phyloP scores from a whole-genome alignment of 768 basidiomycete genomes.

The Cyathus striatus region DNA sequence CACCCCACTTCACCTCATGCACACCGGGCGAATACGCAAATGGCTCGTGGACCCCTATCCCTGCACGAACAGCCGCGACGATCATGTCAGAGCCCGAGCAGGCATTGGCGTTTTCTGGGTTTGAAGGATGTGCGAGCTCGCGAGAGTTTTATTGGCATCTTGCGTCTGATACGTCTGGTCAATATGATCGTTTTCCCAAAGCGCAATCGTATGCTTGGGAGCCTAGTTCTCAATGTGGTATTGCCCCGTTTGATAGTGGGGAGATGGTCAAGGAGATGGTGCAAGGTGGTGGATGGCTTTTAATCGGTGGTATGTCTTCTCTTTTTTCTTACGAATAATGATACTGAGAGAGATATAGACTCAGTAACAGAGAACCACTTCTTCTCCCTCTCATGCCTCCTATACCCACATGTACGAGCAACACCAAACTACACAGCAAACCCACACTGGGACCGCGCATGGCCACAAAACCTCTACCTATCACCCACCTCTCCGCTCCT shows the following conservation, averaged over 20 bases:
- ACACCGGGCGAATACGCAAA: constrained; percentile 26
- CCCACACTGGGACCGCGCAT: constrained; percentile 54
- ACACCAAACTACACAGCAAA: constrained; percentile 55
- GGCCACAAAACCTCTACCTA: constrained; percentile 63
- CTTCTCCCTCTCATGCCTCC: constrained; percentile 63
- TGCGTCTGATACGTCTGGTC: constrained; percentile 40
- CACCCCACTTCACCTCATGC: constrained; percentile 16
- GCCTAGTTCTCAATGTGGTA: constrained; percentile 37
- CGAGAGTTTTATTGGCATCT: constrained; percentile 65
- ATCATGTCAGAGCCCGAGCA: constrained; percentile 35
- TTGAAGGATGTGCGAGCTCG: constrained; percentile 57
- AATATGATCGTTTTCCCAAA: constrained; percentile 48
- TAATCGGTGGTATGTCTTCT: constrained; percentile 51
- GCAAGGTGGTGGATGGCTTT: constrained; percentile 65
- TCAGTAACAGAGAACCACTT: constrained; percentile 72
- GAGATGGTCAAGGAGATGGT: constrained; percentile 53
- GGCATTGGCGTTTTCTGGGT: constrained; percentile 47
- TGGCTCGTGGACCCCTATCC: constrained; percentile 36
- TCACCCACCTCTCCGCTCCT: constrained; percentile 48
- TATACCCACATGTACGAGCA: constrained; percentile 63
- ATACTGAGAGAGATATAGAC: constrained; percentile 28
- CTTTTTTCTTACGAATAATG: not conserved
- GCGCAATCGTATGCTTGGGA: constrained; percentile 51
- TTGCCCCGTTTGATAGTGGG: constrained; percentile 34
- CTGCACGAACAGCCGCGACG: constrained; percentile 24